Conservation (phyloP, 345 rosid species). For the Salix purpurea region DNA sequence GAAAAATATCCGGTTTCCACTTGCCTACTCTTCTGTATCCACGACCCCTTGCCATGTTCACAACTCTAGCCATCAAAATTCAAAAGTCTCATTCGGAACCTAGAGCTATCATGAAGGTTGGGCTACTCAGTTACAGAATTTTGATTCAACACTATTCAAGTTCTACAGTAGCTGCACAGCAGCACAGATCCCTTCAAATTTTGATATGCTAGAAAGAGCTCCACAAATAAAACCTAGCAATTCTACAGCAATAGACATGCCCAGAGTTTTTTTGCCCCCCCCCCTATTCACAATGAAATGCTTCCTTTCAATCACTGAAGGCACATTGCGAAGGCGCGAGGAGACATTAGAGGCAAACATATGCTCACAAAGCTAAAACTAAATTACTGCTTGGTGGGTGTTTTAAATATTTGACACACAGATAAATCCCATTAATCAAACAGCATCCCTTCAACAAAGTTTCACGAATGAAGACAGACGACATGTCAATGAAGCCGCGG, state of each 20-base stretch:
- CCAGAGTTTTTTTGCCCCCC: background rate
- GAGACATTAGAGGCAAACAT: too few relatives aligned
- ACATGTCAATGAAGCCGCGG: slow-evolving; percentile 33
- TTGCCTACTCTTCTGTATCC: background rate
- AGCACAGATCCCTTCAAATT: too few relatives aligned
- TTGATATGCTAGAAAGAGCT: background rate
- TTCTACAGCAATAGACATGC: background rate
- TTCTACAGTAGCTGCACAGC: too few relatives aligned
- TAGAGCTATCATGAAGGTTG: too few relatives aligned
- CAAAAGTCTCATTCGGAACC: too few relatives aligned
- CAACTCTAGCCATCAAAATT: background rate
- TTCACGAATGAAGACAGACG: slow-evolving; percentile 26
- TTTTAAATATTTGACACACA: slow-evolving; percentile 10
- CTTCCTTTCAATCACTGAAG: background rate
- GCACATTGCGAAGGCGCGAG: background rate
- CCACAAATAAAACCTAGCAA: background rate
- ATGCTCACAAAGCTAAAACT: background rate
- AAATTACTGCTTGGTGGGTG: background rate
- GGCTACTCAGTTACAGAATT: too few relatives aligned
- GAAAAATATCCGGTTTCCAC: background rate
- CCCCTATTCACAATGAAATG: background rate
- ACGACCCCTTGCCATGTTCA: background rate
- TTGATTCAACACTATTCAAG: too few relatives aligned
- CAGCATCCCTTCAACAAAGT: slow-evolving; percentile 29
- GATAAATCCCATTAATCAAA: slow-evolving; percentile 18